Conservation (phyloP, 2,329 filamentous ascomycete genomes). For the Pestalotiopsis sp. region DNA sequence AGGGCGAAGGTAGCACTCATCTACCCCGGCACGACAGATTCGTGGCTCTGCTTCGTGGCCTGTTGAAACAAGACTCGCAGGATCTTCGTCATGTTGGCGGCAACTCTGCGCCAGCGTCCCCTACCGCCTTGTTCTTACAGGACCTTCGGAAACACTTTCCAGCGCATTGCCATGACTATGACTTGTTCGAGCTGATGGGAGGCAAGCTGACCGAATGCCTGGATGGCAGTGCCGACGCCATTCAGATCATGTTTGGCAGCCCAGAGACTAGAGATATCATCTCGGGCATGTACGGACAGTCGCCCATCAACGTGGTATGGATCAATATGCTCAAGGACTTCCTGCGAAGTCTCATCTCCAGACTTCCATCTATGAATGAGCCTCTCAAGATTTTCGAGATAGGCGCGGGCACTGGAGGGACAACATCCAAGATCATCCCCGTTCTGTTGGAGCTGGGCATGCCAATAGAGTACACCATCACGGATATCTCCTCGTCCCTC, state of each 20-base stretch:
- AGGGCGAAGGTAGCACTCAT: neutral
- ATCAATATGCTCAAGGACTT: conserved; percentile 30
- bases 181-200: neutral
- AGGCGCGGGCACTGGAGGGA: conserved; percentile 1
- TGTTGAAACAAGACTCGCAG: no score
- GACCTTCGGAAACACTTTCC: neutral
- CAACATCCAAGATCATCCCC: no score
- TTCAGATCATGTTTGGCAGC: conserved; percentile 40
- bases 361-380: conserved; percentile 1
- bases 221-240: conserved; percentile 36
- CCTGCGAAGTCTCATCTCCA: conserved; percentile 18
- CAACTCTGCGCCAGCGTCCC: no score
- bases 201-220: neutral
- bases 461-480: no score
- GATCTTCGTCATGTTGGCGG: no score
- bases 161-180: neutral
- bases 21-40: neutral
- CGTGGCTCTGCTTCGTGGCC: neutral
- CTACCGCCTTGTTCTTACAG: no score
- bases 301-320: conserved; percentile 29
- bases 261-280: conserved; percentile 35
- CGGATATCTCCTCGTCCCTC: conserved; percentile 7
- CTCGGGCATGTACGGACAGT: conserved; percentile 35
- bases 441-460: no score
- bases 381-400: conserved; percentile 34